Base-by-base conservation (phyloP, 2,329 filamentous ascomycete species). In the Capronia coronata region DNA sequence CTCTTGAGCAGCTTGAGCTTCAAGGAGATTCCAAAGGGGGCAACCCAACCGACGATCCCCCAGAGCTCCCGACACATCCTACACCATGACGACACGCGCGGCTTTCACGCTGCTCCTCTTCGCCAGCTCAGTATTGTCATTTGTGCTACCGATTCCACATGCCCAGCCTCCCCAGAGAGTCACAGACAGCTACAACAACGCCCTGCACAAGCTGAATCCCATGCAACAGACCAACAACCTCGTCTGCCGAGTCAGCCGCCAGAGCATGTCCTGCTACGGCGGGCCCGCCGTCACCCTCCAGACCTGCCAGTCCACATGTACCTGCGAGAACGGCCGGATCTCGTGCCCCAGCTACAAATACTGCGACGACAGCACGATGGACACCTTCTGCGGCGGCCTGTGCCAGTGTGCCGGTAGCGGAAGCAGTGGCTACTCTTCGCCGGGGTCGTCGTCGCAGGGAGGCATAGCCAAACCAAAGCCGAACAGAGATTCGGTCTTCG, bases 251-350 rank as follows among this genome's bases (percentile, higher is more conserved):
- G 4, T 9, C 16, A 51, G 22, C 43, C 39, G 41, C 9, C 48
- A 51, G 27, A 38, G 48, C 23, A 51, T 51, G 48, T 34, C 43
- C 19, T 50, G 48, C 37, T 50, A 50, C 48, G 48, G 48, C 32
- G 42, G 48, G 2, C 35, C 42, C 5, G 22, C 37, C 19, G 48
- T 46, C 8, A 46, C 43, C 1, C 35, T 42, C 16, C 23, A 42
- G 22, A 47, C 38, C 2, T 51, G 48, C 43, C 21, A 34, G 6
- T 32, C 27, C 3, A 34, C 18, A 6, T 51, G 48, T 23, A 43
- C 37, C 2, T 51, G 48, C 38, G 48, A 51, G 13, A 35, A 47
- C 18, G 48, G 43, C 18, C 48, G 43, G 3, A 47, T 51, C 32
- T 42, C 43, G 11, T 51, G 43, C 23, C 43, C 48, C 23, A 46